Evolutionary conservation across 805 yeast species (phyloP), one percentile per base, ranked within the genome.

Genomic region (Barnettozyma sucrosica): DNA sequence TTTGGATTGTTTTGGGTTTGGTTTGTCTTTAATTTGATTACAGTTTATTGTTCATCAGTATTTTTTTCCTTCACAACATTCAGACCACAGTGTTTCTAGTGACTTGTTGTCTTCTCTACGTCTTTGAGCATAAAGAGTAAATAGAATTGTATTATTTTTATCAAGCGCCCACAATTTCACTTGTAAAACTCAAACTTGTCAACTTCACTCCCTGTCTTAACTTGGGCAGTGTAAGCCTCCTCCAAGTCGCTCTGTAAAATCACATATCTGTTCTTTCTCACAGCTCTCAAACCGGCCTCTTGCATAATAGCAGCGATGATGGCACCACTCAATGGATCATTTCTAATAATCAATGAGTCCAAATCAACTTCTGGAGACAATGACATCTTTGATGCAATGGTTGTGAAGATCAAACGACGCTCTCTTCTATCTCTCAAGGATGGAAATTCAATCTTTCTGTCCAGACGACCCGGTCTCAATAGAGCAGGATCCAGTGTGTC

Each of bases 241-340:
- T 93, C 99, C 65, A 93, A 75, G 71, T 93, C 99, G 64, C 84
- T 83, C 71, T 93, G 98, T 62, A 95, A 74, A 55, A 93, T 95
- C 69, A 93, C 95, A 67, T 95, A 93, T 71, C 99, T 80, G 69
- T 93, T 93, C 73, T 92, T 93, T 73, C 99, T 85, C 41, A 93
- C 98, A 2, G 99, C 99, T 58, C 99, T 81, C 57, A 93, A 77
- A 56, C 99, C 99, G 25, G 99, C 99, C 71, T 95, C 99, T 77
- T 93, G 99, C 99, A 93, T 93, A 57, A 93, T 92, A 16, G 99
- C 99, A 14, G 99, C 98, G 64, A 93, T 93, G 48, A 92, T 79
- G 11, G 96, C 99, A 63, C 99, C 99, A 33, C 97, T 88, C 50
- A 95, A 74, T 36, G 99, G 96, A 66, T 93, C 99, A 64, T 93